phyloP scores from a whole-genome alignment of 306 rosid genomes.

The Cucumis melo region DNA sequence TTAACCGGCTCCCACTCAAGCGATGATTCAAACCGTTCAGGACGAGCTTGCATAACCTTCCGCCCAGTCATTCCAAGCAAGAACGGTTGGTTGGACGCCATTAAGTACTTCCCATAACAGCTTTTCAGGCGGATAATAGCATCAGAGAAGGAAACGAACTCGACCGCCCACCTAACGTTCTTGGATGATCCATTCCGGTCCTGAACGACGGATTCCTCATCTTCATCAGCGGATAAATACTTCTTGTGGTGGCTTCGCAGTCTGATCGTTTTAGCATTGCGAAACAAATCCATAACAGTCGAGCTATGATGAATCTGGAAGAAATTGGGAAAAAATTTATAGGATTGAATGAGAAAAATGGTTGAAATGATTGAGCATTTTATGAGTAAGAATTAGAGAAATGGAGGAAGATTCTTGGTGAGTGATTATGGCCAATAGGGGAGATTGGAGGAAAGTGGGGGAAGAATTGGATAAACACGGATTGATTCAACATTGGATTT shows the following conservation, averaged over 20 bases:
- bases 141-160: conserved; percentile 22
- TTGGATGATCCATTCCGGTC: conserved; percentile 39
- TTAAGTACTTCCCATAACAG: conserved; percentile 46
- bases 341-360: no score
- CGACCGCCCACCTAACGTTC: conserved; percentile 35
- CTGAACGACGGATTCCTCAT: conserved; percentile 42
- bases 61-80: conserved; percentile 53
- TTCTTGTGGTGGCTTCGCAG: conserved; percentile 42
- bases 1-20: conserved; percentile 46
- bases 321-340: no score
- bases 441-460: background rate
- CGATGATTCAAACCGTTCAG: conserved; percentile 27
- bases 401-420: background rate
- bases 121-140: conserved; percentile 38
- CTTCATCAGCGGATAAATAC: conserved; percentile 43
- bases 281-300: conserved; percentile 38
- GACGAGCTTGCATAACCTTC: conserved; percentile 36
- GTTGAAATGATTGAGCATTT: background rate
- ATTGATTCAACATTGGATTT: background rate
- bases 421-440: background rate
- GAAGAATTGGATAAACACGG: background rate
- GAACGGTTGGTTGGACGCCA: conserved; percentile 32
- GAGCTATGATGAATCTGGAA: conserved; percentile 16
- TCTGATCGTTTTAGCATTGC: conserved; percentile 39
- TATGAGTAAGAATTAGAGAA: background rate